phyloP scores from a whole-genome alignment of 306 rosid species.

The Arachis stenosperma region DNA sequence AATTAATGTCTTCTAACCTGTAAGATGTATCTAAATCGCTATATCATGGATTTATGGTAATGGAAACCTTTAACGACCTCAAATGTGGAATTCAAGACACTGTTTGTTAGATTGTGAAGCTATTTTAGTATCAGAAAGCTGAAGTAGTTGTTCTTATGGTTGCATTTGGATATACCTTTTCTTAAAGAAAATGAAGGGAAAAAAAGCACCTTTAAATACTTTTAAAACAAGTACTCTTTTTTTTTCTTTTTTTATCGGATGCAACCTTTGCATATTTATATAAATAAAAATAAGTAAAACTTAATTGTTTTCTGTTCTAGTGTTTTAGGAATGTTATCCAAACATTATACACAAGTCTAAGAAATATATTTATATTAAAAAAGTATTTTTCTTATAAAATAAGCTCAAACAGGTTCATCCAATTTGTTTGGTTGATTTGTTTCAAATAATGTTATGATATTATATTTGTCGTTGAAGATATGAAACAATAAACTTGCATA shows the following conservation, averaged over 20 bases:
- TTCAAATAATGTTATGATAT: not conserved
- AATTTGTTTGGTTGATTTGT: not conserved
- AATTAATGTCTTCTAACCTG: not conserved
- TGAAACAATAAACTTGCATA: not conserved
- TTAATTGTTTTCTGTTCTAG: too few relatives aligned
- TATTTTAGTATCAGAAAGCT: not conserved
- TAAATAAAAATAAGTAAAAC: too few relatives aligned
- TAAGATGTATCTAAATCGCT: not conserved
- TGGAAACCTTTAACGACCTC: not conserved
- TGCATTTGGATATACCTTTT: not conserved
- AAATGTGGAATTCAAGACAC: not conserved
- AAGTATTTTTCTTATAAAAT: not conserved
- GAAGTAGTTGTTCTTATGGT: not conserved
- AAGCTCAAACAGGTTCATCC: not conserved
- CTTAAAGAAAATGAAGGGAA: too few relatives aligned
- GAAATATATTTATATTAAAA: too few relatives aligned
- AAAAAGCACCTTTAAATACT: not conserved
- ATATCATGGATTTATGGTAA: not conserved
- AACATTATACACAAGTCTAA: not conserved
- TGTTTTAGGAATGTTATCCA: not conserved
- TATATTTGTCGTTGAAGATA: not conserved
- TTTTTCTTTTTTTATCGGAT: not conserved
- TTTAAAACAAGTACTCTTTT: too few relatives aligned
- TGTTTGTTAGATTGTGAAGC: constrained; percentile 1
- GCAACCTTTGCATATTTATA: not conserved